These are phyloP conservation scores for Marasmius oreades DNA, from an alignment of 1,284 basidiomycete species.

Conservation along the genomic window DNA sequence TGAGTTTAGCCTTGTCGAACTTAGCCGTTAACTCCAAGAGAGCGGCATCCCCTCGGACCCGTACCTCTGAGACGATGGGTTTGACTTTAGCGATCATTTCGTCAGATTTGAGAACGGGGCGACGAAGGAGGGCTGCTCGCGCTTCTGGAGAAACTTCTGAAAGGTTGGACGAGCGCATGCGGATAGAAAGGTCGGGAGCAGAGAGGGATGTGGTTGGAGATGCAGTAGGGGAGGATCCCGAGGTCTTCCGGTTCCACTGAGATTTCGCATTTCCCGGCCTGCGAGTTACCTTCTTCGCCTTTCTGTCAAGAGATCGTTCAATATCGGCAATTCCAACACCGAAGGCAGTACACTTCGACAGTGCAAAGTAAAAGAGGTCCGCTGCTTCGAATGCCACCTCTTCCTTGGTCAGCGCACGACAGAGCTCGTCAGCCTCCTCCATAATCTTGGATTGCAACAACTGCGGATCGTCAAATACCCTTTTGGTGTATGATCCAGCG, in stretches of 20 bases:
- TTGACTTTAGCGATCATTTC: slow-evolving; percentile 95
- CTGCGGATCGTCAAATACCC: slow-evolving; percentile 82
- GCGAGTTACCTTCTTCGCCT: slow-evolving; percentile 86
- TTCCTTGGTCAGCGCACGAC: slow-evolving; percentile 76
- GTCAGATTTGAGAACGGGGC: slow-evolving; percentile 89
- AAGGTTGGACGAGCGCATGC: slow-evolving; percentile 74
- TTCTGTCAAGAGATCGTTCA: slow-evolving; percentile 81
- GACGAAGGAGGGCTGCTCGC: slow-evolving; percentile 71
- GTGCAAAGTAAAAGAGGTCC: slow-evolving; percentile 92
- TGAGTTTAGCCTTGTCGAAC: slow-evolving; percentile 80
- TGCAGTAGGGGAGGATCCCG: slow-evolving; percentile 27
- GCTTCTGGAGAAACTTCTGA: slow-evolving; percentile 51
- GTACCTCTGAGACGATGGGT: slow-evolving; percentile 91
- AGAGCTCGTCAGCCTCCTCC: slow-evolving; percentile 98
- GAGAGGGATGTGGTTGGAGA: slow-evolving; percentile 20
- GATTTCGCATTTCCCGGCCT: slow-evolving; percentile 93
- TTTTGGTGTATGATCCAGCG: slow-evolving; percentile 88
- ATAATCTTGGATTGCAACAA: slow-evolving; percentile 92
- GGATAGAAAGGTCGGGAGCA: slow-evolving; percentile 48
- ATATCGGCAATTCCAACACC: slow-evolving; percentile 88
- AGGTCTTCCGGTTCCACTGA: slow-evolving; percentile 52
- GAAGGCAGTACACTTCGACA: slow-evolving; percentile 83
- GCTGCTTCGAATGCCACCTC: slow-evolving; percentile 97
- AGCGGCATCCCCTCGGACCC: slow-evolving; percentile 82
- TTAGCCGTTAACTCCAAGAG: slow-evolving; percentile 89